phyloP scores from a whole-genome alignment of 768 basidiomycete species.

The Pulveroboletus sp. region DNA sequence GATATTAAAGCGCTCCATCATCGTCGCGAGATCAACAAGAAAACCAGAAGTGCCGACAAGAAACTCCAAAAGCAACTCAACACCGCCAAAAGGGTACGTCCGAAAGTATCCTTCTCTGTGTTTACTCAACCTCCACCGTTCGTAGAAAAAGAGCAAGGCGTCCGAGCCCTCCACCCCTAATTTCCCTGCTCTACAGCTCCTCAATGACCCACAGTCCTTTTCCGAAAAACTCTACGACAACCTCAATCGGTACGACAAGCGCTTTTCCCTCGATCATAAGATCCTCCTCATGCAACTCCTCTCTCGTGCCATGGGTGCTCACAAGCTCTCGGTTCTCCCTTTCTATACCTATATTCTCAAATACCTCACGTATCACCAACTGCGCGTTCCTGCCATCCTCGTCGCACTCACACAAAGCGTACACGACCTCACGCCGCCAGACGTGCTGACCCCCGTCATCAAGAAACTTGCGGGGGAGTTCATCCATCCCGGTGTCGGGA shows the following conservation, averaged over 20 bases:
- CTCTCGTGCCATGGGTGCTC: conserved; percentile 86
- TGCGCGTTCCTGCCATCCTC: conserved; percentile 88
- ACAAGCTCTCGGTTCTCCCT: conserved; percentile 88
- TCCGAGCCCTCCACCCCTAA: conserved; percentile 45
- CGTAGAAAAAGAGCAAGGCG: conserved; percentile 34
- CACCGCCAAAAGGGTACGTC: conserved; percentile 62
- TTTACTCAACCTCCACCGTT: conserved; percentile 28
- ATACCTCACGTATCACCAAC: conserved; percentile 88
- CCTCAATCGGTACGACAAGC: conserved; percentile 82
- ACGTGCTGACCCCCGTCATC: conserved; percentile 83
- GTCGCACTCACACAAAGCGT: conserved; percentile 92
- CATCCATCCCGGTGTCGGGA: conserved; percentile 93
- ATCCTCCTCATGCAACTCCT: conserved; percentile 96
- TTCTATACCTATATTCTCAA: conserved; percentile 97
- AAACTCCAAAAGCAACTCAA: conserved; percentile 73
- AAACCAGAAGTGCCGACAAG: conserved; percentile 77
- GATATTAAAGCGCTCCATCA: conserved; percentile 77
- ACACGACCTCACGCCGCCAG: conserved; percentile 93
- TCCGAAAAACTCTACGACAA: conserved; percentile 88
- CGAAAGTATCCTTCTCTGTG: neutral
- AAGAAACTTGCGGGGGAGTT: conserved; percentile 93
- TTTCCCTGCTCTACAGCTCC: conserved; percentile 87
- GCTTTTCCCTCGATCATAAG: conserved; percentile 96
- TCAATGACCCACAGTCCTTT: conserved; percentile 95
- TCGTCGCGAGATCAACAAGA: conserved; percentile 89